Conservation (phyloP, 169 alveolate species). For the Plasmodium falciparum region DNA sequence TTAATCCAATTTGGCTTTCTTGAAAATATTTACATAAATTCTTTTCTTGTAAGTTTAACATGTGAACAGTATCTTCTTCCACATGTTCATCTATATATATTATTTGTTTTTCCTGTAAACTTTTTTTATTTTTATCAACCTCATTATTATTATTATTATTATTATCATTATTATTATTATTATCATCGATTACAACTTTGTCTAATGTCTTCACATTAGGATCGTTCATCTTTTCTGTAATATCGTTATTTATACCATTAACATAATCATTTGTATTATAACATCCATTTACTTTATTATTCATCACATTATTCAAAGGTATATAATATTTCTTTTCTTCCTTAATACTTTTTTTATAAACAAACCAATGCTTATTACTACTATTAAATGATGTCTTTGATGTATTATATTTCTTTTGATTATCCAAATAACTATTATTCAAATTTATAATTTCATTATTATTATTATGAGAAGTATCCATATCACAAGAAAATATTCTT, state of each 20-base stretch:
- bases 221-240: no score
- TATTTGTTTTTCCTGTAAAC: not conserved
- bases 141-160: not conserved
- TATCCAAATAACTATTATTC: not conserved
- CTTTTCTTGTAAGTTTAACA: not conserved
- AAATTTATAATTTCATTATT: not conserved
- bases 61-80: not conserved
- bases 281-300: no score
- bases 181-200: no score
- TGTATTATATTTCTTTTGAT: not conserved
- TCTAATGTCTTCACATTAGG: no score
- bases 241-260: no score
- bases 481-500: not conserved
- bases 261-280: no score
- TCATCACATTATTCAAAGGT: not conserved
- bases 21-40: slow-evolving; percentile 6
- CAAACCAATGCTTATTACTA: not conserved
- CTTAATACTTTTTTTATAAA: not conserved
- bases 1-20: not conserved
- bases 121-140: not conserved
- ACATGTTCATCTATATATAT: no score
- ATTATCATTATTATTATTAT: not conserved
- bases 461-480: not conserved
- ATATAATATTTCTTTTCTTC: not conserved
- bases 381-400: not conserved